Conservation (phyloP, 345 rosid genomes). For the Syzygium oleosum region DNA sequence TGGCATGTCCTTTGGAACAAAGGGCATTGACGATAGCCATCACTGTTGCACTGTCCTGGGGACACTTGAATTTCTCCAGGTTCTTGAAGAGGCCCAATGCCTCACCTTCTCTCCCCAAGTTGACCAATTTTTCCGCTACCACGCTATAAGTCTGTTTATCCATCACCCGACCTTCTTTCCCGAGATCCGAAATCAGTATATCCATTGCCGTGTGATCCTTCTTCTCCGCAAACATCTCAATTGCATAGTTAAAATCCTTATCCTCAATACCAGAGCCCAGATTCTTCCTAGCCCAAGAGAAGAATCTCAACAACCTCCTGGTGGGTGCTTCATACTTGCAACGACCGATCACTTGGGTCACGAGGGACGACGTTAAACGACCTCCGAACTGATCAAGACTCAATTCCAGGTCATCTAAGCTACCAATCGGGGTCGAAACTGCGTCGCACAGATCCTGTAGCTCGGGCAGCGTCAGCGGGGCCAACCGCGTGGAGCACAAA, state of each 20-base stretch:
- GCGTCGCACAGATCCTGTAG: slow-evolving; percentile 16
- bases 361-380: slow-evolving; percentile 33
- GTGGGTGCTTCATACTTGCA: slow-evolving; percentile 55
- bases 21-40: slow-evolving; percentile 59
- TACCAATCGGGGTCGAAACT: slow-evolving; percentile 52
- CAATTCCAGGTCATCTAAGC: slow-evolving; percentile 77
- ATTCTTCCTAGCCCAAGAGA: slow-evolving; percentile 59
- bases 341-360: slow-evolving; percentile 33
- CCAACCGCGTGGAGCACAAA: slow-evolving; percentile 7
- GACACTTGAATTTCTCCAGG: slow-evolving; percentile 68
- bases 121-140: slow-evolving; percentile 62
- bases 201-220: slow-evolving; percentile 56
- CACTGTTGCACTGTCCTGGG: slow-evolving; percentile 44
- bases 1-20: slow-evolving; percentile 70
- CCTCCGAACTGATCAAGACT: slow-evolving; percentile 26
- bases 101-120: slow-evolving; percentile 66
- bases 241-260: slow-evolving; percentile 51
- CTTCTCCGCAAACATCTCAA: slow-evolving; percentile 62
- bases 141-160: slow-evolving; percentile 53
- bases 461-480: slow-evolving; percentile 21
- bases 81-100: slow-evolving; percentile 86
- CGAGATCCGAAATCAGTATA: slow-evolving; percentile 58
- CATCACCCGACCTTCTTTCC: slow-evolving; percentile 46
- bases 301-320: slow-evolving; percentile 67
- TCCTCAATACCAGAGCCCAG: slow-evolving; percentile 29